Evolutionary conservation across 2,329 filamentous ascomycete genomes (phyloP).

Genomic region (Hypoxylon sp.): DNA sequence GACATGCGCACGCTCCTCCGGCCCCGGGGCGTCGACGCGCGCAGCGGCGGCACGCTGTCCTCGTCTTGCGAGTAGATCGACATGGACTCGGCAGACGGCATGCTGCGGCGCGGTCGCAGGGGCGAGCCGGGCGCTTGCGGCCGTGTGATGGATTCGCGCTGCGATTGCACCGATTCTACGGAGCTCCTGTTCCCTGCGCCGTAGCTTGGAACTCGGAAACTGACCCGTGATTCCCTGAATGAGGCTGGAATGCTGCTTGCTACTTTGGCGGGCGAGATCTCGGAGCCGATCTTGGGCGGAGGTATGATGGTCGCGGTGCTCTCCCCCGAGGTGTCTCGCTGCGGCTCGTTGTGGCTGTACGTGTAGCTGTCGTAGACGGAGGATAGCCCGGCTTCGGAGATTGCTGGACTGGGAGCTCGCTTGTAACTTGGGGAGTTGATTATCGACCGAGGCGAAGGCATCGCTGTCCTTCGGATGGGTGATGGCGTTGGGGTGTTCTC

Average conservation of each 20-base stretch:
- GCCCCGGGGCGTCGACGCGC: constrained; percentile 17
- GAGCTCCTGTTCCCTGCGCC: neutral
- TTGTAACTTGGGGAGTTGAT: constrained; percentile 46
- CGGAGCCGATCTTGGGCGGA: constrained; percentile 6
- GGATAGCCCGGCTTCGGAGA: constrained; percentile 51
- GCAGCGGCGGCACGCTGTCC: constrained; percentile 39
- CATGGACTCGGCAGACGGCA: constrained; percentile 33
- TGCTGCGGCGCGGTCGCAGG: constrained; percentile 27
- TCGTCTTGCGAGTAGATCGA: constrained; percentile 42
- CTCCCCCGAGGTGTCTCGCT: constrained; percentile 1
- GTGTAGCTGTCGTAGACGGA: constrained; percentile 53
- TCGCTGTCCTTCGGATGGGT: constrained; percentile 33
- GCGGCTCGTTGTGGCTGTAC: constrained; percentile 34
- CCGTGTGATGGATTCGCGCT: neutral
- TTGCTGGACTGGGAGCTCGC: constrained; percentile 41
- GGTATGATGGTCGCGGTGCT: constrained; percentile 17
- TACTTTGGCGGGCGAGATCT: constrained; percentile 7
- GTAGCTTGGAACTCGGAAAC: constrained; percentile 29
- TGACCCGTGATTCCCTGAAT: constrained; percentile 27
- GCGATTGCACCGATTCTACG: neutral
- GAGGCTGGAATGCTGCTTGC: neutral
- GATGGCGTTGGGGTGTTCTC: constrained; percentile 45
- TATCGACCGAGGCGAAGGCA: constrained; percentile 49
- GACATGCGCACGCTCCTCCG: constrained; percentile 53
- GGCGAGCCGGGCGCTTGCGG: neutral